Base-by-base conservation (phyloP, 2,329 filamentous ascomycete genomes). In the Talaromyces sp. region DNA sequence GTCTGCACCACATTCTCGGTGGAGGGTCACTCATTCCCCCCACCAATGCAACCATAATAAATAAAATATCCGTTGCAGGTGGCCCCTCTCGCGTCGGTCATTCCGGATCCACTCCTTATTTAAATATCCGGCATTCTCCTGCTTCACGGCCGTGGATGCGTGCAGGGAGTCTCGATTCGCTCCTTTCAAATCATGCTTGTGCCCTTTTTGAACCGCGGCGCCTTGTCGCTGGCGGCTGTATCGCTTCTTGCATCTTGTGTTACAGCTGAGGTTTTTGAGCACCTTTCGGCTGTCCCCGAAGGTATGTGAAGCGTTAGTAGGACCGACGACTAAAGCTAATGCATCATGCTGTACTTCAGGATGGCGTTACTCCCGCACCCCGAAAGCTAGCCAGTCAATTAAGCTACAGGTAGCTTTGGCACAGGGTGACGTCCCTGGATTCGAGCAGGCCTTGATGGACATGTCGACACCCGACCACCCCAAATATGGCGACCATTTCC, bases 401-500 rank as follows among this genome's bases (percentile, higher is more conserved):
- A 67, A 65, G 19, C 58, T 72, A 14, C 66, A 69, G 47, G 68
- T 75, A 36, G 72, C 70, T 11, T 60, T 75, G n/a, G 53, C 65
- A 30, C 72, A 74, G 57, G 61, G 71, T 14, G 58, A 74, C 53
- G 57, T 61, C 19, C 59, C 57, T 7, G 65, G 66, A 24, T 71
- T 83, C 22, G 79, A 81, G 49, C 66, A 74, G 43, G 73, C 75
- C 2, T 68, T 83, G 10, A 57, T 76, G 39, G 71, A 79, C 19
- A 75, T 83, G 57, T 81, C 80, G 2, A 77, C 80, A 0, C 81
- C 81, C 0, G 70, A 66, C 4, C 72, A 78, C 51, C 51, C 64
- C 1, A 73, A 70, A 16, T 83, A 83, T 53, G 80, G 82, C 16
- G 71, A 75, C 39, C 75, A 82, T 57, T 74, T 82, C 58, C 68